Evolutionary conservation across 2,329 filamentous ascomycete genomes (phyloP).

Genomic region (Paecilomyces sp.): DNA sequence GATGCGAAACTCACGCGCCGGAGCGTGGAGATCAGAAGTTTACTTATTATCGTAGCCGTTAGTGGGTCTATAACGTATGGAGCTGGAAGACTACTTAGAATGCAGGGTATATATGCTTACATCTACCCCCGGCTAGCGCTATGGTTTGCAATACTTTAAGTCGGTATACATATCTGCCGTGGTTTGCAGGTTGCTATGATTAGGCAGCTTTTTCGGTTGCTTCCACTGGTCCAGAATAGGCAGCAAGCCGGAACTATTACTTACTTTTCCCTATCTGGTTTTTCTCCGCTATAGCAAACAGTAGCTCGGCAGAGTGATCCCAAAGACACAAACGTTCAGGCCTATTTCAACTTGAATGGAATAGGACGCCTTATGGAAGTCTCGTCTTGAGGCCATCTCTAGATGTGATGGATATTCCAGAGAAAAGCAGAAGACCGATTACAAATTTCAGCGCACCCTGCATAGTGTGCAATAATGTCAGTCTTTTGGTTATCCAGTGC

Average conservation of each 20-base stretch:
- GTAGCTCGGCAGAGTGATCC: not conserved
- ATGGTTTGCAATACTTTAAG: not conserved
- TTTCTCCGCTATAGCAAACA: not conserved
- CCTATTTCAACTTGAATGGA: not conserved
- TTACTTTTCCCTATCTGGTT: not conserved
- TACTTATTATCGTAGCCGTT: not conserved
- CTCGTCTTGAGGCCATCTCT: not conserved
- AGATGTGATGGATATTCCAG: not conserved
- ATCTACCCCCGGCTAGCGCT: not conserved
- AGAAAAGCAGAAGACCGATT: not conserved
- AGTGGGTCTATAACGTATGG: not conserved
- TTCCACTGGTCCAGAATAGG: not conserved
- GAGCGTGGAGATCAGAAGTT: not conserved
- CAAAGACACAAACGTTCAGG: not conserved
- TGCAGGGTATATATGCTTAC: not conserved
- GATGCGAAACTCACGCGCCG: not conserved
- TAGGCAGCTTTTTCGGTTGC: not conserved
- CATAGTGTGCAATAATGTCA: not conserved
- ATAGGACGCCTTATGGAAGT: not conserved
- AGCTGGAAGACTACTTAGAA: not conserved
- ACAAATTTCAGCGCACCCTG: not conserved
- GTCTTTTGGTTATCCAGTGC: not conserved
- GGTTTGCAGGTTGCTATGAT: not conserved
- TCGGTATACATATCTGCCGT: too few species aligned
- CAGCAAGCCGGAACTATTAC: not conserved